Conservation (phyloP, 2,329 filamentous ascomycete genomes). For the Botrytis fabae region DNA sequence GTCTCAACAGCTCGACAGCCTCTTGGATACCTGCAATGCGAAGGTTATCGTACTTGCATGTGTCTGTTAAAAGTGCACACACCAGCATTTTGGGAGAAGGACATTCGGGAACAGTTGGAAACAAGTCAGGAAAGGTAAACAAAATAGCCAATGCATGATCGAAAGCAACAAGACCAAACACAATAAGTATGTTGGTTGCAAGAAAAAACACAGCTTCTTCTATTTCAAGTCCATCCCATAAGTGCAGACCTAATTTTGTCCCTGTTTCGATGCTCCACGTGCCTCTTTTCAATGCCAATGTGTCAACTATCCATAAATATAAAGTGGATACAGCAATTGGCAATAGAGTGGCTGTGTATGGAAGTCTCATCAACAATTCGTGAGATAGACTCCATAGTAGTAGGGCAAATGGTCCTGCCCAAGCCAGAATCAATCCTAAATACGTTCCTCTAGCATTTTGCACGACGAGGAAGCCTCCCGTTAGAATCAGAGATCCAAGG, state of each 20-base stretch:
- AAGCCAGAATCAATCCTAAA: slow-evolving; percentile 67
- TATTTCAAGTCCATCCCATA: slow-evolving; percentile 67
- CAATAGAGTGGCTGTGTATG: slow-evolving; percentile 55
- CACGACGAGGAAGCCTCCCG: slow-evolving; percentile 49
- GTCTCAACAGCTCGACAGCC: slow-evolving; percentile 56
- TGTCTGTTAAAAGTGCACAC: slow-evolving; percentile 50
- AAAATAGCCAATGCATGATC: slow-evolving; percentile 68
- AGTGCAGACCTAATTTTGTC: slow-evolving; percentile 63
- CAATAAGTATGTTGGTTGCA: slow-evolving; percentile 66
- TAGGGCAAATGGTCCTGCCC: slow-evolving; percentile 66
- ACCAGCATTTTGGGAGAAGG: slow-evolving; percentile 54
- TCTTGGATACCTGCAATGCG: slow-evolving; percentile 60
- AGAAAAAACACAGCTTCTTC: slow-evolving; percentile 77
- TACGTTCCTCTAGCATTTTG: slow-evolving; percentile 58
- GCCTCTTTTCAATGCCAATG: slow-evolving; percentile 63
- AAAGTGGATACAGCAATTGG: slow-evolving; percentile 65
- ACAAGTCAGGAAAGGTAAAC: slow-evolving; percentile 60
- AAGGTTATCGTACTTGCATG: slow-evolving; percentile 54
- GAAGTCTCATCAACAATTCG: slow-evolving; percentile 62
- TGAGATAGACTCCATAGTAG: slow-evolving; percentile 64
- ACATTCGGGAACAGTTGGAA: slow-evolving; percentile 50
- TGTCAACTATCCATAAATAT: slow-evolving; percentile 73
- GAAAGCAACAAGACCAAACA: slow-evolving; percentile 67
- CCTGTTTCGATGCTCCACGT: slow-evolving; percentile 70
- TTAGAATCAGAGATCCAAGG: slow-evolving; percentile 47